A percentile compares a stretch with the other conserved stretches of the same genome.
These are phyloP conservation scores for Silene noctiflora DNA, from an alignment of 179 eudicot genomes.

Conservation along the genomic window DNA sequence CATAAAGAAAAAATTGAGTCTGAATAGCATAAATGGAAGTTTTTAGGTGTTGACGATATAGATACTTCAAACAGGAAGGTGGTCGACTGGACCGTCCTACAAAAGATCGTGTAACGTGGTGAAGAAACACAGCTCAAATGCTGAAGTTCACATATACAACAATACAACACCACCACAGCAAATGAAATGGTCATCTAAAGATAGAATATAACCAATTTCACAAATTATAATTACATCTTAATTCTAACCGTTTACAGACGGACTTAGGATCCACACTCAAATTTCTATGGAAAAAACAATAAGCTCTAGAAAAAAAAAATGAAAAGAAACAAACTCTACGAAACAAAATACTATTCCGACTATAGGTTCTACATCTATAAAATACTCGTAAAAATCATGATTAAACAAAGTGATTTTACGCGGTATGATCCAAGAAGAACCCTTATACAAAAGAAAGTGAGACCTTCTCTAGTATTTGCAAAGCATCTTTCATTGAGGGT, in stretches of 20 bases:
- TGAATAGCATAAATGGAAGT: too few species aligned
- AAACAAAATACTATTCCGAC: neutral
- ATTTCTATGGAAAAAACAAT: slow-evolving; percentile 13
- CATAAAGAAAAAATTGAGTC: too few species aligned
- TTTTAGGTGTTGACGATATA: too few species aligned
- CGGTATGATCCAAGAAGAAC: slow-evolving; percentile 11
- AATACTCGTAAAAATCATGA: slow-evolving; percentile 13
- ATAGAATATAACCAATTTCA: neutral
- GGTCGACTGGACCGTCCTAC: too few species aligned
- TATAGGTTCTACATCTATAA: slow-evolving; percentile 2
- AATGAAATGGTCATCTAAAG: too few species aligned
- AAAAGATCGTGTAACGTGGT: too few species aligned
- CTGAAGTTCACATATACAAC: too few species aligned
- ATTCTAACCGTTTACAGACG: neutral
- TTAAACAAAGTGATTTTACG: neutral
- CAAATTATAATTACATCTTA: slow-evolving; percentile 6
- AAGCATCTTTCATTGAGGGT: slow-evolving; percentile 82
- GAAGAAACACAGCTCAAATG: too few species aligned
- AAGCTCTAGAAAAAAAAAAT: neutral
- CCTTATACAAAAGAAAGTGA: slow-evolving; percentile 33
- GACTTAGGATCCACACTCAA: slow-evolving; percentile 18
- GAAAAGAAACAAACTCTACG: neutral
- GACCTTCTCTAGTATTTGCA: slow-evolving; percentile 67
- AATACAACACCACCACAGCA: too few species aligned
- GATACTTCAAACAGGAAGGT: too few species aligned